Evolutionary conservation across 148 eudicot species (phyloP), one percentile per base, ranked within the genome.

Genomic region (Heliamphora exappendiculata): DNA sequence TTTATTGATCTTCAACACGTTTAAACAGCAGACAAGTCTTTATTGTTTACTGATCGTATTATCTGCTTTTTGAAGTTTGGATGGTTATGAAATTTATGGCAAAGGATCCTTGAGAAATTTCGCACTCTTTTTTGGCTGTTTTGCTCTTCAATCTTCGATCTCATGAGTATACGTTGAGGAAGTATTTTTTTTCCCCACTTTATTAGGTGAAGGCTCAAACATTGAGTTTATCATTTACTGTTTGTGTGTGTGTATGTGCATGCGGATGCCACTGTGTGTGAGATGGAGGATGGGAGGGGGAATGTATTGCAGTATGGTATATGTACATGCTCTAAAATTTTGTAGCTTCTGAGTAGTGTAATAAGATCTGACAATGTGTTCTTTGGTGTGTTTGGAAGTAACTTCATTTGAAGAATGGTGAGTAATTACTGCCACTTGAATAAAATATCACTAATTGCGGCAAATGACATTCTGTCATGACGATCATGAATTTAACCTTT

Each of bases 31-130:
- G 76, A 63, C 71, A 26, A 72, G 3, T 49, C 31, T 36, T 24
- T 73, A 29, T 49, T n/a, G n/a, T 50, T 62, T 59, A 51, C 24
- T 72, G 44, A 22, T 73, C 57, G 26, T 63, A 31, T 24, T 66
- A 34, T 36, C 34, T 17, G 68, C 68, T 16, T 41, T 53, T 47
- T 28, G 16, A 26, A 42, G 36, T 45, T 78, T 60, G n/a, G n/a
- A n/a, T n/a, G n/a, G n/a, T n/a, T n/a, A n/a, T n/a, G n/a, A n/a
- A n/a, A n/a, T n/a, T n/a, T n/a, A n/a, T n/a, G n/a, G n/a, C n/a
- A n/a, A 59, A 59, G 57, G 14, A 70, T 50, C 31, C 24, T 72
- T 5, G 13, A 72, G 50, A 36, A 33, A 70, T 31, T 37, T 37
- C 47, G 55, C 33, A 3, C 31, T 54, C 1, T 39, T 0, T 73